Conservation (phyloP, 441 rosid species). For the Pelargonium cotyledonis region DNA sequence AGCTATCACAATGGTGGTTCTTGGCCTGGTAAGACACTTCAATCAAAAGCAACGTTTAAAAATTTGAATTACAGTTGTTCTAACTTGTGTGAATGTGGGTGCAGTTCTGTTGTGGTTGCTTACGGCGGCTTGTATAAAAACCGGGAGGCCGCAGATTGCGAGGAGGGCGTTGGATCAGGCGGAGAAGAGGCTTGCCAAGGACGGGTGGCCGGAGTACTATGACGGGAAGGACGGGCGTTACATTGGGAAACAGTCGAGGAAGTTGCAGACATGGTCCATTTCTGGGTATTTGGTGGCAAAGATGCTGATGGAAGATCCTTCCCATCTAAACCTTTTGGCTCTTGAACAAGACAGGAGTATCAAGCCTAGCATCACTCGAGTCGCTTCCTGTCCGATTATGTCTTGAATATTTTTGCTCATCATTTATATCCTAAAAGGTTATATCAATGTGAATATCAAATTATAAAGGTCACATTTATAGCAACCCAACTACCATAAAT, state of each 20-base stretch:
- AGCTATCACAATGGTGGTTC: constrained; percentile 97
- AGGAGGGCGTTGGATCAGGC: constrained; percentile 66
- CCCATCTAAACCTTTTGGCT: constrained; percentile 75
- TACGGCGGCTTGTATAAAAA: constrained; percentile 77
- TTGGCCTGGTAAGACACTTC: too few relatives aligned
- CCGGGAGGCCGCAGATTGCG: constrained; percentile 84
- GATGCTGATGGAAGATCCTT: constrained; percentile 91
- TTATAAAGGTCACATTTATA: too few relatives aligned
- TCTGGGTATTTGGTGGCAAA: constrained; percentile 86
- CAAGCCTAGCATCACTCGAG: constrained; percentile 44
- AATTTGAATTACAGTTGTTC: too few relatives aligned
- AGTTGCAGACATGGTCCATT: constrained; percentile 76
- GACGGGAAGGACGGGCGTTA: constrained; percentile 79
- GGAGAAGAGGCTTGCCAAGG: constrained; percentile 60
- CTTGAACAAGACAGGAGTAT: constrained; percentile 78
- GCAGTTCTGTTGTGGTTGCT: constrained; percentile 86
- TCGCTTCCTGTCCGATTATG: not conserved
- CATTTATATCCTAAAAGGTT: not conserved
- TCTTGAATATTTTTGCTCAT: not conserved
- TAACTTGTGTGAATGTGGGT: not conserved
- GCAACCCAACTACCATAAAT: too few relatives aligned
- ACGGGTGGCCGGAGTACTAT: constrained; percentile 84
- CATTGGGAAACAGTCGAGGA: constrained; percentile 79
- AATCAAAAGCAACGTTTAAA: too few relatives aligned
- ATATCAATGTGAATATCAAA: not conserved